A percentile compares a stretch with the other conserved stretches of the same genome.
Evolutionary conservation across 176 grass and related monocot species (phyloP).

Genomic region (Oryza rufipogon): DNA sequence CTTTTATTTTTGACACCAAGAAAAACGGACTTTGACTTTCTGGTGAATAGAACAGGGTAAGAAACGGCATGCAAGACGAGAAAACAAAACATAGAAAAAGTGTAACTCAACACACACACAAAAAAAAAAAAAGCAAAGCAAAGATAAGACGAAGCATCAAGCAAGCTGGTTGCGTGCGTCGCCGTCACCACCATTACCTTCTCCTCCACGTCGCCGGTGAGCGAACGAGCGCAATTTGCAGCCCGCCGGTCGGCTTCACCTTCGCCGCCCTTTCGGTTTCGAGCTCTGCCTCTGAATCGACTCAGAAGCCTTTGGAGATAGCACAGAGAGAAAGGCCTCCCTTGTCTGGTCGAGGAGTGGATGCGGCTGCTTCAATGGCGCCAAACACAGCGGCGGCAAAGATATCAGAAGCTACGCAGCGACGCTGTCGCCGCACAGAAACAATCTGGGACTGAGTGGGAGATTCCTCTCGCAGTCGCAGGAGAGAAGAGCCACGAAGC

Average conservation of each 20-base stretch:
- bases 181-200: background rate
- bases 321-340: background rate
- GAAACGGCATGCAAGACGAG: background rate
- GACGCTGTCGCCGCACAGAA: background rate
- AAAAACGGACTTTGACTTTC: background rate
- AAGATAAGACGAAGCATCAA: background rate
- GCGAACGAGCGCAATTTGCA: background rate
- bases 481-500: background rate
- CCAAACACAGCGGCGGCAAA: background rate
- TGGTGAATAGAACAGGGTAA: background rate
- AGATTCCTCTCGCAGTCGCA: background rate
- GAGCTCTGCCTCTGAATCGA: background rate
- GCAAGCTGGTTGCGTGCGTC: slow-evolving; percentile 15
- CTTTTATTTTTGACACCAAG: background rate
- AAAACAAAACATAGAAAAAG: background rate
- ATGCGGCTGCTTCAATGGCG: too few species aligned
- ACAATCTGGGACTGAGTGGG: background rate
- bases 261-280: background rate
- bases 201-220: slow-evolving; percentile 8
- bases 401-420: background rate
- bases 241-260: background rate
- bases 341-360: background rate
- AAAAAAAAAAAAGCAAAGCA: background rate
- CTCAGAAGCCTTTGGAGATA: background rate
- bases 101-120: background rate